Base-by-base conservation (phyloP, 2,329 filamentous ascomycete species). In the Apiospora marii region DNA sequence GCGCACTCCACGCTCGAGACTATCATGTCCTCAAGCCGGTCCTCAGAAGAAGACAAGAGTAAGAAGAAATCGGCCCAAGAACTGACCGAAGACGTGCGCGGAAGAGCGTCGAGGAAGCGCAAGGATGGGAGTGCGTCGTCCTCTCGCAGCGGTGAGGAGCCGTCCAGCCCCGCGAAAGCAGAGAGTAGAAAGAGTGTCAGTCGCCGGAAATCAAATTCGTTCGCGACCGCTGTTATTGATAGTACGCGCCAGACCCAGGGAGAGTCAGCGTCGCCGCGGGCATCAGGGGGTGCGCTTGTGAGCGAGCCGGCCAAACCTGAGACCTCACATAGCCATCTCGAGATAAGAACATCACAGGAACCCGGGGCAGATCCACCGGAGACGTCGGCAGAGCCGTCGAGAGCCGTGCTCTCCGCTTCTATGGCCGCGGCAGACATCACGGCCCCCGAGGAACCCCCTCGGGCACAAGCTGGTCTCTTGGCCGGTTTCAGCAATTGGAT, bases 11-110 rank as follows among this genome's bases (percentile, higher is more conserved):
- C 89, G 0, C 80, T 92, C 4, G 90, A 92, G 77, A 92, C 90
- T 0, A 92, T 92, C 77, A 92, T 92, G 85, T 91, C 89, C 34
- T 90, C 89, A 0, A 92, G 90, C 73, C 86, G 89, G 37, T 92
- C 90, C 1, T 91, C 90, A 0, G 89, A 91, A 34, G 90, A 92
- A 74, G 90, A 91, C 58, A 87, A 86, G 75, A 83, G 86, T n/a
- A 89, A 86, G 75, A 91, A 89, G 80, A 90, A 88, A 77, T 85
- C 89, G 0, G 90, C 89, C 0, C 83, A 86, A 1, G 88, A 90
- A 72, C 82, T 91, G 37, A 86, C 87, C 0, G 87, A 87, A 8
- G 86, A 88, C 71, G 85, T 89, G 48, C 87, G 86, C 53, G 88
- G 86, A 37, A 85, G 88, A 70, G 82, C 84, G 19, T 78, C 82